Evolutionary conservation across 495 filamentous ascomycete species (phyloP).

Genomic region (Penicillium daleae): DNA sequence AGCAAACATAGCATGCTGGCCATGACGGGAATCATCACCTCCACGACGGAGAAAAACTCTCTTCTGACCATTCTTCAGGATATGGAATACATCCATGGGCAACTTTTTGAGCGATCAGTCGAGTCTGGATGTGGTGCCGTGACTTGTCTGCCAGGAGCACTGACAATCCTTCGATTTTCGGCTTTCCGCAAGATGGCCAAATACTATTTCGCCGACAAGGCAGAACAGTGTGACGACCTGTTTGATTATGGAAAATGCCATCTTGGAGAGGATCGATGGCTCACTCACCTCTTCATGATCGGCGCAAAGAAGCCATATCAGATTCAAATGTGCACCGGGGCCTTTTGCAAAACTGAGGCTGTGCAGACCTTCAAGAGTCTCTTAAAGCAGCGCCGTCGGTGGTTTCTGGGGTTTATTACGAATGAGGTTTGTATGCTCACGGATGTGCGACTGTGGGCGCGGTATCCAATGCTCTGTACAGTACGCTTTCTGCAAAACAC

Average conservation of each 20-base stretch:
- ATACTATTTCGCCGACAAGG: slow-evolving; percentile 98
- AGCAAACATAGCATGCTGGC: slow-evolving; percentile 93
- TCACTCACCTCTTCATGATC: slow-evolving; percentile 99
- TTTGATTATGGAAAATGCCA: slow-evolving; percentile 98
- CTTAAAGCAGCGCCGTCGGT: slow-evolving; percentile 92
- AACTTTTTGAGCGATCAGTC: slow-evolving; percentile 95
- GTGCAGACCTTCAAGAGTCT: slow-evolving; percentile 86
- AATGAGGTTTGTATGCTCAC: slow-evolving; percentile 99
- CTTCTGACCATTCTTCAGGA: slow-evolving; percentile 93
- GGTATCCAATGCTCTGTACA: slow-evolving; percentile 86
- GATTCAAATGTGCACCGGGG: slow-evolving; percentile 95
- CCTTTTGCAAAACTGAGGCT: slow-evolving; percentile 98
- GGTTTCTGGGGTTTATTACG: slow-evolving; percentile 98
- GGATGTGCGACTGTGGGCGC: slow-evolving; percentile 85
- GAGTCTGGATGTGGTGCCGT: slow-evolving; percentile 95
- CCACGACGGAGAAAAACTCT: slow-evolving; percentile 86
- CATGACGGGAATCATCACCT: slow-evolving; percentile 98
- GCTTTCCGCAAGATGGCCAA: slow-evolving; percentile 97
- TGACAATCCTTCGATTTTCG: slow-evolving; percentile 95
- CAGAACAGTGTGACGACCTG: slow-evolving; percentile 92
- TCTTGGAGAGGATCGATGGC: slow-evolving; percentile 94
- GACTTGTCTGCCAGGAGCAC: slow-evolving; percentile 90
- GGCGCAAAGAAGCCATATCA: slow-evolving; percentile 90
- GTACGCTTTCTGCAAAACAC: slow-evolving; percentile 96
- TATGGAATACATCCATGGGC: slow-evolving; percentile 98